These are phyloP conservation scores for Arabis alpina DNA, from an alignment of 345 rosid species.

Conservation along the genomic window DNA sequence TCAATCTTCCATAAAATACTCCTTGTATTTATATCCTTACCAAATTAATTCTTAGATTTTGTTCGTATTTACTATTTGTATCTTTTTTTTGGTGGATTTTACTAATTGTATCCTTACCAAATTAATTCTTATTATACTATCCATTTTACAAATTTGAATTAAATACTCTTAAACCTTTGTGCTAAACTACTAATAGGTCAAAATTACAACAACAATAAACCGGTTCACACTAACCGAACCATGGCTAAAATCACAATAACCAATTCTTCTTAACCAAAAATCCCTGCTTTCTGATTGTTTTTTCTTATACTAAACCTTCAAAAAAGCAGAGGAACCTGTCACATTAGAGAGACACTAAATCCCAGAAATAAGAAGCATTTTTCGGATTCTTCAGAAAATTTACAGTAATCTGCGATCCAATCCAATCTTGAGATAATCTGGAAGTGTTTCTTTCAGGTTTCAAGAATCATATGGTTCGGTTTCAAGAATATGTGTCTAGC, in stretches of 20 bases:
- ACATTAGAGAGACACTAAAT: conserved; percentile 7
- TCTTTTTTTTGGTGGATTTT: too few species aligned
- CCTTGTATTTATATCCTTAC: too few species aligned
- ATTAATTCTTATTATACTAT: too few species aligned
- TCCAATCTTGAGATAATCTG: conserved; percentile 21
- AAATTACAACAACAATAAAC: conserved; percentile 34
- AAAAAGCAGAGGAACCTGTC: conserved; percentile 31
- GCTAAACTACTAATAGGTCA: conserved; percentile 19
- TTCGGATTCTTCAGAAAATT: conserved; percentile 23
- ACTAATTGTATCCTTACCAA: too few species aligned
- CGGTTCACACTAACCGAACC: conserved; percentile 31
- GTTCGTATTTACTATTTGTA: too few species aligned
- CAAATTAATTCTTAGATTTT: too few species aligned
- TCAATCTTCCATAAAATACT: too few species aligned
- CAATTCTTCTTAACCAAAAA: conserved; percentile 22
- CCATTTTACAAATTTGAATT: too few species aligned
- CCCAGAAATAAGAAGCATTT: conserved; percentile 20
- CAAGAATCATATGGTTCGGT: conserved; percentile 32
- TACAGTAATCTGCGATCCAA: conserved; percentile 29
- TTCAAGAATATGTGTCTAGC: conserved; percentile 35
- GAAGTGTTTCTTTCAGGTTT: conserved; percentile 21
- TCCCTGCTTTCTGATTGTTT: conserved; percentile 28
- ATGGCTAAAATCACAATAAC: conserved; percentile 15
- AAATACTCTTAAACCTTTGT: background rate
- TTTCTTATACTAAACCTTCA: conserved; percentile 5